Evolutionary conservation across 352 stramenopile genomes (phyloP).

Genomic region (Globisporangium rhizosaccharum): DNA sequence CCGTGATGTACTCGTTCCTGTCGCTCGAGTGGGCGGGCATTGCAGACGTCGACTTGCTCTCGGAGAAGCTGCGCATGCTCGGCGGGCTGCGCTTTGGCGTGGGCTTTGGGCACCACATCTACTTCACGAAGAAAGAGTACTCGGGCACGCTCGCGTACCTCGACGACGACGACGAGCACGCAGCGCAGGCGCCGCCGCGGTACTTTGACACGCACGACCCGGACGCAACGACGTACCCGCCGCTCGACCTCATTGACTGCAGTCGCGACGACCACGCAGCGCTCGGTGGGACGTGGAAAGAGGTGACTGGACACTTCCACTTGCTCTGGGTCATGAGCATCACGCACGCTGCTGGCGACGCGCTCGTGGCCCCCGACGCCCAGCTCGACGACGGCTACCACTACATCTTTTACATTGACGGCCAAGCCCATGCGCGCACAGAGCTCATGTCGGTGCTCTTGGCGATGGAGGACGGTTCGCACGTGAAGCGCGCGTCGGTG

Average conservation of each 20-base stretch:
- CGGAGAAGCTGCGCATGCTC: slow-evolving; percentile 62
- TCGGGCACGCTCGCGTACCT: slow-evolving; percentile 56
- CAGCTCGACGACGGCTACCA: slow-evolving; percentile 58
- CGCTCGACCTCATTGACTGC: slow-evolving; percentile 39
- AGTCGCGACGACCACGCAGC: slow-evolving; percentile 3
- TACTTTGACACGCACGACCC: slow-evolving; percentile 40
- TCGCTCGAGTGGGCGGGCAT: slow-evolving; percentile 81
- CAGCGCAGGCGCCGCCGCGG: slow-evolving; percentile 9
- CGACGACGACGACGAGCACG: slow-evolving; percentile 24
- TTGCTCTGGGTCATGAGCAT: slow-evolving; percentile 69
- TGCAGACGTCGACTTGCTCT: slow-evolving; percentile 76
- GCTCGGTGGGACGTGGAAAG: slow-evolving; percentile 30
- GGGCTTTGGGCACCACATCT: slow-evolving; percentile 45
- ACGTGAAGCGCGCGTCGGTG: slow-evolving; percentile 36
- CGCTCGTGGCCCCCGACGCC: slow-evolving; percentile 37
- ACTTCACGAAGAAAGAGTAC: slow-evolving; percentile 50
- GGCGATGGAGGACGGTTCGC: slow-evolving; percentile 40
- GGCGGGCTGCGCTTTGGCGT: slow-evolving; percentile 65
- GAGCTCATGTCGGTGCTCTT: slow-evolving; percentile 42
- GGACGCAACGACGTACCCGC: slow-evolving; percentile 22
- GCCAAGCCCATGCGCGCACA: slow-evolving; percentile 22
- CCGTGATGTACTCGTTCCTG: slow-evolving; percentile 72
- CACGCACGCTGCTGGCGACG: slow-evolving; percentile 45
- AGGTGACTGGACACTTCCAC: slow-evolving; percentile 43
- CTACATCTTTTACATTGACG: slow-evolving; percentile 51